A percentile compares a stretch with the other conserved stretches of the same genome.
These are phyloP conservation scores for Camellia sinensis DNA, from an alignment of 148 eudicot genomes.

Conservation along the genomic window DNA sequence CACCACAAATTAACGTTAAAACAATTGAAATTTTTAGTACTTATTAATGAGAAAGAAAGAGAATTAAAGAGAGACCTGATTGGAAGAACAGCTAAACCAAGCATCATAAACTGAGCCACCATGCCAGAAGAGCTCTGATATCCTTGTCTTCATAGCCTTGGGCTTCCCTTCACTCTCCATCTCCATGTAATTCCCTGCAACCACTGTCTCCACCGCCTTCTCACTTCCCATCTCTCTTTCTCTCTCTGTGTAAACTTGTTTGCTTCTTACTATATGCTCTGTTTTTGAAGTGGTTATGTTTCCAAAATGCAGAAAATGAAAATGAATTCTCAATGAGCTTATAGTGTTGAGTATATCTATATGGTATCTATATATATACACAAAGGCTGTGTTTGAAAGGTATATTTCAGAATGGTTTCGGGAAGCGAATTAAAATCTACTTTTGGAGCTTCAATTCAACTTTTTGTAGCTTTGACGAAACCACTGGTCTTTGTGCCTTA, in stretches of 20 bases:
- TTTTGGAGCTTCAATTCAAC: slow-evolving; percentile 15
- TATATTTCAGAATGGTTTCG: background rate
- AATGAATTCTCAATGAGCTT: background rate
- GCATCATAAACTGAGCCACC: slow-evolving; percentile 97
- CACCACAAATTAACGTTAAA: background rate
- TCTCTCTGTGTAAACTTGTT: background rate
- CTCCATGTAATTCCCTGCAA: slow-evolving; percentile 72
- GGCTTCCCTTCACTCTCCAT: slow-evolving; percentile 68
- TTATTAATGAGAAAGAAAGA: background rate
- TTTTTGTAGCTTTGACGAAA: slow-evolving; percentile 13
- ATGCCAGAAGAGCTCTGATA: slow-evolving; percentile 80
- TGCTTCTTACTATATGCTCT: background rate
- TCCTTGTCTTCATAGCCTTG: slow-evolving; percentile 43
- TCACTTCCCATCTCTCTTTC: slow-evolving; percentile 34
- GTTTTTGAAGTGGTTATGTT: background rate
- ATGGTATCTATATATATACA: background rate
- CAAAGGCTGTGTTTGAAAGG: slow-evolving; percentile 22
- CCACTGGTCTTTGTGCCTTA: slow-evolving; percentile 17
- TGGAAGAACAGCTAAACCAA: slow-evolving; percentile 97
- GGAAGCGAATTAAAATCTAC: slow-evolving; percentile 19
- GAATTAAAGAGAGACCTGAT: slow-evolving; percentile 48
- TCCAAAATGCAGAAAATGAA: background rate
- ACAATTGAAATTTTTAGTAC: background rate
- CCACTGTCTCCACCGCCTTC: slow-evolving; percentile 56
- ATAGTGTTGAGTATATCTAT: background rate